Base-by-base conservation (phyloP, 2,329 filamentous ascomycete genomes). In the Aspergillus novofumigatus region DNA sequence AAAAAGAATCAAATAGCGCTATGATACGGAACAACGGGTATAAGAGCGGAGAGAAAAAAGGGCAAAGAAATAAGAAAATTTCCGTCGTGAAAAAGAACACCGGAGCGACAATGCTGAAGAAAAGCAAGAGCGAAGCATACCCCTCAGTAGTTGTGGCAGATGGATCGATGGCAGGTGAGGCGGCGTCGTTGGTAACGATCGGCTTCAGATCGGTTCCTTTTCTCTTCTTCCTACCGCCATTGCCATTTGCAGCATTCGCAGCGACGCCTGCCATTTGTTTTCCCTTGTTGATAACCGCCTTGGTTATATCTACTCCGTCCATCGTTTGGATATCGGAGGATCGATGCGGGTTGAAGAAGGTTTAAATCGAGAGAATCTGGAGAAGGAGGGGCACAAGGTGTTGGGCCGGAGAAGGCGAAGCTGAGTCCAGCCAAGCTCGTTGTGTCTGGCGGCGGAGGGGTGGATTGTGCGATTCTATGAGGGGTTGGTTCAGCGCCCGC, bases 221-320 rank as follows among this genome's bases (percentile, higher is more conserved):
- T 76, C 84, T 81, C 67, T 84, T 80, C 79, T 87, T 87, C 78
- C 86, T 86, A 67, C 81, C 80, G 67, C 78, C 80, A 72, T 80
- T 83, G 74, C 79, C 82, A 76, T 83, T 79, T 65, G 78, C 74
- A 60, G 75, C 70, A 59, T 72, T 72, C 26, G 75, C 71, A 62
- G 76, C 74, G 55, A 76, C 74, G 58, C 68, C 78, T 59, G 83
- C 83, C 71, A 85, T 84, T 72, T 85, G 82, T 74, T 87, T 87
- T 57, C 83, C 84, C 75, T 86, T 86, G 73, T 83, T 83, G 74
- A 86, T 82, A 68, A 84, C 83, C 56, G 83, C 82, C 74, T 86
- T 85, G 69, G 84, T 86, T 69, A 86, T 81, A 67, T 85, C 83
- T 69, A 79, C 79, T 69, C 84, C 83, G 78, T 86, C 86, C 84